phyloP scores from a whole-genome alignment of 2,329 filamentous ascomycete genomes.

The Mycosphaerella sp. region DNA sequence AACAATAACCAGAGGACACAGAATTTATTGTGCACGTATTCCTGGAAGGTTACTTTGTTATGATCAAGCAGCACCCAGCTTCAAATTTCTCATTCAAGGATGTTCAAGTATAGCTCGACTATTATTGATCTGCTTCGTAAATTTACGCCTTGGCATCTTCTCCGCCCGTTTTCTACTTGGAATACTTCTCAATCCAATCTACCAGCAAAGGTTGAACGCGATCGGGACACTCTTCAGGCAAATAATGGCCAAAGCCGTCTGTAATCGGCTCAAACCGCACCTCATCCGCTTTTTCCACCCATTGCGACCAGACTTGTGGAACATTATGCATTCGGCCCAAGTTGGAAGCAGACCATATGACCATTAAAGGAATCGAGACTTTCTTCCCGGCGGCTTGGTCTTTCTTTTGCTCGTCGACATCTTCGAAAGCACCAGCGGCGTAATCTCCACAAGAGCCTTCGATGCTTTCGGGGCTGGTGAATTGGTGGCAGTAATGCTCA shows the following conservation, averaged over 20 bases:
- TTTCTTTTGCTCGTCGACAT: slow-evolving; percentile 39
- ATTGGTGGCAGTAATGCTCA: slow-evolving; percentile 41
- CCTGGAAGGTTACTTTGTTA: too few relatives aligned
- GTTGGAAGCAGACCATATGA: slow-evolving; percentile 41
- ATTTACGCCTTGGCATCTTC: too few relatives aligned
- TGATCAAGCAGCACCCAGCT: too few relatives aligned
- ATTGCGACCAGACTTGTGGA: slow-evolving; percentile 40
- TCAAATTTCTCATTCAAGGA: too few relatives aligned
- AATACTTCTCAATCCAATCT: too few relatives aligned
- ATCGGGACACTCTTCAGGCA: slow-evolving; percentile 43
- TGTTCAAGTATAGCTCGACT: too few relatives aligned
- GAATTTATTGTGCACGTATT: too few relatives aligned
- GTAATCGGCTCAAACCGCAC: slow-evolving; percentile 31
- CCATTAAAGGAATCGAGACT: slow-evolving; percentile 38
- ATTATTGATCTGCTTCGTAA: too few relatives aligned
- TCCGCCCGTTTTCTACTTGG: too few relatives aligned
- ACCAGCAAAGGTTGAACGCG: slow-evolving; percentile 27
- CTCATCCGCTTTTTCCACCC: slow-evolving; percentile 36
- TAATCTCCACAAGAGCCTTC: slow-evolving; percentile 45
- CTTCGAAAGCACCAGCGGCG: slow-evolving; percentile 38
- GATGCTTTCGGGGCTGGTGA: slow-evolving; percentile 40
- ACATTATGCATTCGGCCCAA: slow-evolving; percentile 42
- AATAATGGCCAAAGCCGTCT: slow-evolving; percentile 41
- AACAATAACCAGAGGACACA: too few relatives aligned
- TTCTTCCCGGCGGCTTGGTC: slow-evolving; percentile 44